Conservation (phyloP, 331 rosid genomes). For the Rosa hybrid region DNA sequence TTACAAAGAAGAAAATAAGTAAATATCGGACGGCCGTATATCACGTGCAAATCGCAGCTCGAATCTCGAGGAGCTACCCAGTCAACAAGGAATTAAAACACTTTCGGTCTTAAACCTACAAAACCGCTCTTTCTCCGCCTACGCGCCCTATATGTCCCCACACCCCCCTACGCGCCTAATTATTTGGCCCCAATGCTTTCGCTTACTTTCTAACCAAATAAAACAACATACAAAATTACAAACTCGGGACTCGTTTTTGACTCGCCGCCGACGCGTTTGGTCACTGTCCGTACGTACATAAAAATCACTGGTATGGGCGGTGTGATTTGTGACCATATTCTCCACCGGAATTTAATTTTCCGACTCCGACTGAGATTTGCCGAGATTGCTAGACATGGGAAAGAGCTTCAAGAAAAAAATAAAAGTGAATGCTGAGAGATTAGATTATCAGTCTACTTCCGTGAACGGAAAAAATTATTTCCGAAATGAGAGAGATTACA, state of each 20-base stretch:
- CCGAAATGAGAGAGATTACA: constrained; percentile 28
- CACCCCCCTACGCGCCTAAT: neutral
- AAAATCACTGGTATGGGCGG: too few species aligned
- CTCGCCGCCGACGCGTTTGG: neutral
- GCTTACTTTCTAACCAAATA: neutral
- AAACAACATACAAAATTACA: too few species aligned
- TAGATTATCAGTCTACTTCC: neutral
- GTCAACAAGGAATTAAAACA: constrained; percentile 29
- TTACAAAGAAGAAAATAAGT: too few species aligned
- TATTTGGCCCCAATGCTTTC: neutral
- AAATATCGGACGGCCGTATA: constrained; percentile 34
- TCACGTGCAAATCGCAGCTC: constrained; percentile 30
- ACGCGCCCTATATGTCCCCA: constrained; percentile 8
- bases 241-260: neutral
- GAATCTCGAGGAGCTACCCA: constrained; percentile 20
- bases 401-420: neutral
- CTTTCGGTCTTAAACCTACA: constrained; percentile 20
- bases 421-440: neutral
- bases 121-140: neutral
- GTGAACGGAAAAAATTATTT: constrained; percentile 1
- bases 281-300: neutral
- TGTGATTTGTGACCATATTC: neutral
- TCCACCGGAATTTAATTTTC: neutral
- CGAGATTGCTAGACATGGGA: too few species aligned
- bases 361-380: neutral